Evolutionary conservation across 1,284 basidiomycete species (phyloP), one percentile per base, ranked within the genome.

Genomic region (Blastosporella zonata): DNA sequence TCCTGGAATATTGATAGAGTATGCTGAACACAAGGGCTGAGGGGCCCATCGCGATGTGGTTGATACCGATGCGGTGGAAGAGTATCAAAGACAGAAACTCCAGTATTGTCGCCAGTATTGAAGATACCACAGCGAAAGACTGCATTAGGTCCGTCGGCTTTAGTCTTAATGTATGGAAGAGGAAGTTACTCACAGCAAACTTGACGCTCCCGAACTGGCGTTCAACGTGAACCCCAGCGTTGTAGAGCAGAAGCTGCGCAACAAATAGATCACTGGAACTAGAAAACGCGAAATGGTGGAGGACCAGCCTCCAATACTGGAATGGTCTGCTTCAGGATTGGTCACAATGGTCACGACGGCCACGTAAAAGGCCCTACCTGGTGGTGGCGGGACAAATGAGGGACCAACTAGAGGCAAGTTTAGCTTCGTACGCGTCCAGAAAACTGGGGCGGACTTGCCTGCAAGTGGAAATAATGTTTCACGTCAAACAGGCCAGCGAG

Each of bases 261-360:
- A 96, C 64, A 43, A 97, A 78, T 25, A 97, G 75, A 62, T 96
- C 92, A 50, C 87, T 87, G 0, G 89, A 93, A 64, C 85, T 94
- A 3, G 84, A 78, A 62, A 89, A 96, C 1, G 84, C 87, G 15
- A 92, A 58, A 49, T 91, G 87, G 62, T 93, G 87, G 3, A 77
- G 69, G 9, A 82, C 59, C 6, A 96, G 73, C 21, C 94, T 79
- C 90, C 92, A 97, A 62, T 91, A 93, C 90, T 97, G 66, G 45
- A 43, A 43, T 8, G 54, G 51, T 56, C 51, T 47, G 52, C 57
- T 60, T 58, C 57, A 64, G 55, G 59, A 52, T 56, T 54, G 55
- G 52, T 53, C 49, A 54, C 38, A 48, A 41, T 38, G 39, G 36
- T 51, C 35, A 40, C 23, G 18, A 35, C 39, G 39, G 43, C 4